These are phyloP conservation scores for Alectoria sarmentosa DNA, from an alignment of 495 filamentous ascomycete species.

Conservation along the genomic window DNA sequence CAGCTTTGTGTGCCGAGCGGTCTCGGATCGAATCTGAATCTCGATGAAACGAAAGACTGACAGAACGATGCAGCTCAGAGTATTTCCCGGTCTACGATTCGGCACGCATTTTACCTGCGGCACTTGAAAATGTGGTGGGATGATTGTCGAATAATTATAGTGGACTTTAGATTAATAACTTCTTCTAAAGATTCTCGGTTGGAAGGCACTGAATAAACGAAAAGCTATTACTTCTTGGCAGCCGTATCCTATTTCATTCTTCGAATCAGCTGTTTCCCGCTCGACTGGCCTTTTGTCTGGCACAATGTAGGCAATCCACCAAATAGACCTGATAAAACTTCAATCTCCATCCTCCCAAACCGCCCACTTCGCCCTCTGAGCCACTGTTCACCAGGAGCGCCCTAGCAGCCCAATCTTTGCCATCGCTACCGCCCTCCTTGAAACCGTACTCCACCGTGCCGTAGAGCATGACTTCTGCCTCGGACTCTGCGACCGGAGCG, in stretches of 20 bases:
- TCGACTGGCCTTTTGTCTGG: neutral
- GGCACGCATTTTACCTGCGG: neutral
- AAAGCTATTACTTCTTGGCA: neutral
- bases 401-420: conserved; percentile 49
- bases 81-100: neutral
- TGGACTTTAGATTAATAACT: neutral
- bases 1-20: too few relatives aligned
- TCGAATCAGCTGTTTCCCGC: neutral
- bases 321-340: conserved; percentile 61
- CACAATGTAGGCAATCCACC: conserved; percentile 28
- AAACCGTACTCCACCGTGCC: conserved; percentile 51
- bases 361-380: conserved; percentile 25
- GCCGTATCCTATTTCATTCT: neutral
- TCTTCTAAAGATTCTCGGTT: neutral
- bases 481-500: conserved; percentile 30
- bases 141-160: neutral
- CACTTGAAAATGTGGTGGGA: neutral
- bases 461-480: conserved; percentile 52
- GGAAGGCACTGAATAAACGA: neutral
- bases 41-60: too few relatives aligned
- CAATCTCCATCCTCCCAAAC: conserved; percentile 41
- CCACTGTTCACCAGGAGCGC: conserved; percentile 43
- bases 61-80: neutral
- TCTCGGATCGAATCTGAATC: too few relatives aligned
- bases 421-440: conserved; percentile 41